Conservation (phyloP, 2,329 filamentous ascomycete species). For the Albifimbria verrucaria region DNA sequence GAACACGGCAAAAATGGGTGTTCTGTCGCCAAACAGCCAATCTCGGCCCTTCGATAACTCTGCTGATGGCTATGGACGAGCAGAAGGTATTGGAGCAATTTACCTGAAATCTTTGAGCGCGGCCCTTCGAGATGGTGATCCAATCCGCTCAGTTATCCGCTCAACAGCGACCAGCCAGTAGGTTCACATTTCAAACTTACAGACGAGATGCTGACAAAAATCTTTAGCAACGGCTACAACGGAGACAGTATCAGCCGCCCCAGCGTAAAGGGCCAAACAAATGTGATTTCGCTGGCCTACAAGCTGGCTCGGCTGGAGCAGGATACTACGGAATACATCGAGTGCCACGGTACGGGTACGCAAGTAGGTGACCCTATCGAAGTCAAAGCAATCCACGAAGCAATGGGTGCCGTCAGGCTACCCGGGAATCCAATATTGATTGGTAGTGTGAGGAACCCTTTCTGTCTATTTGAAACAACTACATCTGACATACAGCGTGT, state of each 20-base stretch:
- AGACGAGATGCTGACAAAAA: slow-evolving; percentile 5
- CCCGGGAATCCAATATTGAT: not conserved
- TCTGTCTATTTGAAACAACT: not conserved
- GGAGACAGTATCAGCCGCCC: slow-evolving; percentile 50
- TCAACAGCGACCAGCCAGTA: slow-evolving; percentile 42
- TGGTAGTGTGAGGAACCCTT: not conserved
- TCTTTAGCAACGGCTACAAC: slow-evolving; percentile 37
- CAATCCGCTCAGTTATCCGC: slow-evolving; percentile 46
- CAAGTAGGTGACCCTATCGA: slow-evolving; percentile 24
- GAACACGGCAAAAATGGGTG: slow-evolving; percentile 17
- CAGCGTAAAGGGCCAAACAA: slow-evolving; percentile 37
- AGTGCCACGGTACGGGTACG: slow-evolving; percentile 28
- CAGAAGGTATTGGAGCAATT: slow-evolving; percentile 52
- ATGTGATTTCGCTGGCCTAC: slow-evolving; percentile 25
- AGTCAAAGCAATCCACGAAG: slow-evolving; percentile 22
- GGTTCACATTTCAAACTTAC: slow-evolving; percentile 14
- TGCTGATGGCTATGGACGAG: slow-evolving; percentile 52
- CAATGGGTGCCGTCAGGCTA: not conserved
- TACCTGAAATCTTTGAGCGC: slow-evolving; percentile 51
- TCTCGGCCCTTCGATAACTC: slow-evolving; percentile 45
- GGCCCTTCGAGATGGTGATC: slow-evolving; percentile 50
- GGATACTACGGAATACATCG: slow-evolving; percentile 22
- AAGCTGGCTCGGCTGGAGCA: slow-evolving; percentile 16
- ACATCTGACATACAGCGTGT: not conserved
- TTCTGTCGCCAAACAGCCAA: slow-evolving; percentile 26